Conservation (phyloP, 2,329 filamentous ascomycete genomes). For the Aspergillus carbonarius region DNA sequence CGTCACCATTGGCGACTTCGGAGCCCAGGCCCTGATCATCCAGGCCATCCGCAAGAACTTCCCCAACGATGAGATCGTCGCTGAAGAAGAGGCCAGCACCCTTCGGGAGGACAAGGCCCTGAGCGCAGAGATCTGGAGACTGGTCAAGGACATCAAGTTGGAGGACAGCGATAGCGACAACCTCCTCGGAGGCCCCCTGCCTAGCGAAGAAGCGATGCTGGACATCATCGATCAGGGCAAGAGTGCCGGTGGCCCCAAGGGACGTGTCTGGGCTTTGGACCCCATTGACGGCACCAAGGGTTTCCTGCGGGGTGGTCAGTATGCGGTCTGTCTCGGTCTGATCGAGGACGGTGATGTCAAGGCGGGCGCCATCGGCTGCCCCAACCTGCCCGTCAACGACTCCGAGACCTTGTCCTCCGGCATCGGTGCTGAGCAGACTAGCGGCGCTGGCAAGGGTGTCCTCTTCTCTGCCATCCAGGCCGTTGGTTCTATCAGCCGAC, state of each 20-base stretch:
- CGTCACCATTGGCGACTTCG: constrained; percentile 97
- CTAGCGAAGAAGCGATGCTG: constrained; percentile 62
- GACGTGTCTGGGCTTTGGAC: constrained; percentile 89
- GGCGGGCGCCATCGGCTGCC: constrained; percentile 91
- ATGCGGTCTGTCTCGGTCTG: constrained; percentile 88
- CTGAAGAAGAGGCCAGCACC: constrained; percentile 86
- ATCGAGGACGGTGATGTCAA: constrained; percentile 93
- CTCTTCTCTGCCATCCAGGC: constrained; percentile 82
- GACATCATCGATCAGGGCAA: constrained; percentile 58
- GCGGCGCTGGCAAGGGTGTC: constrained; percentile 75
- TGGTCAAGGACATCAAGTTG: constrained; percentile 72
- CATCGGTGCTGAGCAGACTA: constrained; percentile 71
- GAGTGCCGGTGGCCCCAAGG: constrained; percentile 40
- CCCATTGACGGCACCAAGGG: constrained; percentile 98
- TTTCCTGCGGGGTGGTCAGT: constrained; percentile 93
- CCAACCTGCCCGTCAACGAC: constrained; percentile 90
- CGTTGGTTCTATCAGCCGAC: constrained; percentile 75
- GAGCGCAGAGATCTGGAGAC: constrained; percentile 75
- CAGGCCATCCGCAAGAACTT: constrained; percentile 85
- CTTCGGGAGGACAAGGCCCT: constrained; percentile 71
- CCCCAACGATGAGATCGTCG: constrained; percentile 85
- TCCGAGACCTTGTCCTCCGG: constrained; percentile 66
- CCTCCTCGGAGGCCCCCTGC: constrained; percentile 67
- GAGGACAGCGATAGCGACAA: constrained; percentile 64
- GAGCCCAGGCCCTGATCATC: constrained; percentile 95